Evolutionary conservation across 2,329 filamentous ascomycete genomes (phyloP).

Genomic region (Colletotrichum sp.): DNA sequence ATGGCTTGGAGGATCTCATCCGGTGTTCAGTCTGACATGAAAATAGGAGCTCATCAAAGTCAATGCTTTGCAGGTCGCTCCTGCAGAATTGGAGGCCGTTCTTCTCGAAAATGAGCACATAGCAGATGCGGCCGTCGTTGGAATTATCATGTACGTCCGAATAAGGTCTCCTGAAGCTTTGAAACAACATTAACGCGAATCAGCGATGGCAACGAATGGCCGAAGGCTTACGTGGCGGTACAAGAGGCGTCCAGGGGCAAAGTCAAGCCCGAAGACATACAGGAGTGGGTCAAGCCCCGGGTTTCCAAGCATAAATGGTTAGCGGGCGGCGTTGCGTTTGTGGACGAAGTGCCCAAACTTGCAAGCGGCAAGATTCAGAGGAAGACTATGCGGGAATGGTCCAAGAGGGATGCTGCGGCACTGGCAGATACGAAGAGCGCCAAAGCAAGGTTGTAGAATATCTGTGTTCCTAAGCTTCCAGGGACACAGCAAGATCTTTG

Average conservation of each 20-base stretch:
- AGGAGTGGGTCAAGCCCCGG: constrained; percentile 47
- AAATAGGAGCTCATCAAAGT: constrained; percentile 62
- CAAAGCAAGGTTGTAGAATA: constrained; percentile 12
- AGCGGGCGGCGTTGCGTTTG: constrained; percentile 56
- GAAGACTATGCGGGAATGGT: constrained; percentile 61
- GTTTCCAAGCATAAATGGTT: constrained; percentile 59
- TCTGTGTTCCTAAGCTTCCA: not conserved
- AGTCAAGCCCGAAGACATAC: constrained; percentile 57
- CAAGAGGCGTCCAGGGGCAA: constrained; percentile 49
- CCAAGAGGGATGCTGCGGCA: constrained; percentile 52
- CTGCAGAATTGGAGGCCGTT: constrained; percentile 60
- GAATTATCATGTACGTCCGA: constrained; percentile 49
- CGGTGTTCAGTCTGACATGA: not conserved
- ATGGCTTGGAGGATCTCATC: not conserved
- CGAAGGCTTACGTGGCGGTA: constrained; percentile 56
- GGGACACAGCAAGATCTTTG: not conserved
- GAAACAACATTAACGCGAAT: not conserved
- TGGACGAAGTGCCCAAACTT: constrained; percentile 62
- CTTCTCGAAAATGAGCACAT: constrained; percentile 56
- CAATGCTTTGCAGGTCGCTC: constrained; percentile 64
- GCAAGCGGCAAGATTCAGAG: constrained; percentile 64
- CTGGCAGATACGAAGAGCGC: constrained; percentile 23
- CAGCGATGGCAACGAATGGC: constrained; percentile 53
- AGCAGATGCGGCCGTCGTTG: constrained; percentile 60
- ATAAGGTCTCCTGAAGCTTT: not conserved